These are phyloP conservation scores for Globisporangium iwayamae DNA, from an alignment of 352 stramenopile genomes.

Conservation along the genomic window DNA sequence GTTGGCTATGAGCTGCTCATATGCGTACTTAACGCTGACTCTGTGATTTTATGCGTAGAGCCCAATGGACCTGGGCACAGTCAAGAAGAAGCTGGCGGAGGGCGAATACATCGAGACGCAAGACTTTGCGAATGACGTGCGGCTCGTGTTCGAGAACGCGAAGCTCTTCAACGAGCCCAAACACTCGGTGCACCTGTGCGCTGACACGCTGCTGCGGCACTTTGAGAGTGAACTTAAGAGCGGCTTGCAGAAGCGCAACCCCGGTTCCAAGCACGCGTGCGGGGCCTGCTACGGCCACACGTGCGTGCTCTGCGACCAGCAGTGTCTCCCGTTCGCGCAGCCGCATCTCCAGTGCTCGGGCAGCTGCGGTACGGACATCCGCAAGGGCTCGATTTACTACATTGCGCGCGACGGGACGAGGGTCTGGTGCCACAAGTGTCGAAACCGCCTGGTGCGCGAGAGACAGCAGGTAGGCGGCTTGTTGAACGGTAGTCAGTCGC, in stretches of 20 bases:
- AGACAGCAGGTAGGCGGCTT: constrained; percentile 8
- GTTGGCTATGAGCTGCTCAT: neutral
- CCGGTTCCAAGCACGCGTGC: constrained; percentile 43
- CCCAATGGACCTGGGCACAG: constrained; percentile 92
- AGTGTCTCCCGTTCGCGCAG: constrained; percentile 56
- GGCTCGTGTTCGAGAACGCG: constrained; percentile 88
- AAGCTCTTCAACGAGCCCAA: constrained; percentile 80
- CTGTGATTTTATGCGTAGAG: constrained; percentile 22
- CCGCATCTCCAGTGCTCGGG: constrained; percentile 74
- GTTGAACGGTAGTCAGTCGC: neutral
- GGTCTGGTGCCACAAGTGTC: constrained; percentile 80
- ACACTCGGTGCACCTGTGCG: constrained; percentile 78
- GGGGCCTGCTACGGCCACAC: constrained; percentile 58
- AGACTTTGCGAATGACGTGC: constrained; percentile 76
- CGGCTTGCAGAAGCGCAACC: constrained; percentile 41
- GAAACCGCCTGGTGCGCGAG: constrained; percentile 35
- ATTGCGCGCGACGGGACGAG: constrained; percentile 69
- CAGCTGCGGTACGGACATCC: constrained; percentile 70
- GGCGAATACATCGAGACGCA: constrained; percentile 83
- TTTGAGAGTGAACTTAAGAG: constrained; percentile 65
- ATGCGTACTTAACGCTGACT: neutral
- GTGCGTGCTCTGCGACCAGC: constrained; percentile 71
- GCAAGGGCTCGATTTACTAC: constrained; percentile 76
- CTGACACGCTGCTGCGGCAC: constrained; percentile 45
- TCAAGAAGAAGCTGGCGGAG: constrained; percentile 77